A percentile compares a stretch with the other conserved stretches of the same genome.
phyloP scores from a whole-genome alignment of 371 early-diverging fungal species.

The Mucor sp. region DNA sequence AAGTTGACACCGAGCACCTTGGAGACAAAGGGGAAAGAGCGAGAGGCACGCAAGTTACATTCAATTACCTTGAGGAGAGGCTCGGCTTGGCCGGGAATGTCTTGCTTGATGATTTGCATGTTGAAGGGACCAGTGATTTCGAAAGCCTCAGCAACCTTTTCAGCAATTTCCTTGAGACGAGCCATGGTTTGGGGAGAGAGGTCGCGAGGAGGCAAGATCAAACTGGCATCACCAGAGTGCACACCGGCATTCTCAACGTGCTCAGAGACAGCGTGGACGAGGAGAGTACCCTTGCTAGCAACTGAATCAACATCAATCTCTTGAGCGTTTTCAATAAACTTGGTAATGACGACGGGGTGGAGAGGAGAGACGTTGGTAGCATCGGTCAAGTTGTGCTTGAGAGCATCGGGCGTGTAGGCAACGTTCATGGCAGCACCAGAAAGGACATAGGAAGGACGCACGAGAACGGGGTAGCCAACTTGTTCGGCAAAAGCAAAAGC shows the following conservation, averaged over 20 bases:
- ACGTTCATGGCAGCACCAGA: constrained; percentile 98
- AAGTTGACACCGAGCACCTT: constrained; percentile 90
- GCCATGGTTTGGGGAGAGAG: constrained; percentile 64
- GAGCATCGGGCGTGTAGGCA: constrained; percentile 72
- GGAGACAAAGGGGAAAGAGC: constrained; percentile 95
- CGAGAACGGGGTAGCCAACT: constrained; percentile 91
- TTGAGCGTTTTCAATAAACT: constrained; percentile 91
- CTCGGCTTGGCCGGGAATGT: constrained; percentile 25
- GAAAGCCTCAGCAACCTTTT: constrained; percentile 85
- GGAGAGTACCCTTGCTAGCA: constrained; percentile 78
- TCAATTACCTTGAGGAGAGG: constrained; percentile 88
- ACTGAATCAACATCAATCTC: constrained; percentile 96
- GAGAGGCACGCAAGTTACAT: constrained; percentile 95
- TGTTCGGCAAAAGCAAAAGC: constrained; percentile 80
- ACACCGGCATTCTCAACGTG: constrained; percentile 97
- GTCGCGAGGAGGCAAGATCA: constrained; percentile 84
- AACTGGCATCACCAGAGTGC: constrained; percentile 96
- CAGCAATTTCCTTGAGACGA: constrained; percentile 75
- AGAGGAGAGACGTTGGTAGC: constrained; percentile 89
- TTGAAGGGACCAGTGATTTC: constrained; percentile 95
- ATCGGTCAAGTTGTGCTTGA: constrained; percentile 72
- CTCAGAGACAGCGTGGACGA: constrained; percentile 89
- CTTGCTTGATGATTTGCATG: constrained; percentile 88
- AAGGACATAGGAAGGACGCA: constrained; percentile 94
- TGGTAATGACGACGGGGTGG: constrained; percentile 93